Base-by-base conservation (phyloP, 306 rosid species). In the Trifolium repens region DNA sequence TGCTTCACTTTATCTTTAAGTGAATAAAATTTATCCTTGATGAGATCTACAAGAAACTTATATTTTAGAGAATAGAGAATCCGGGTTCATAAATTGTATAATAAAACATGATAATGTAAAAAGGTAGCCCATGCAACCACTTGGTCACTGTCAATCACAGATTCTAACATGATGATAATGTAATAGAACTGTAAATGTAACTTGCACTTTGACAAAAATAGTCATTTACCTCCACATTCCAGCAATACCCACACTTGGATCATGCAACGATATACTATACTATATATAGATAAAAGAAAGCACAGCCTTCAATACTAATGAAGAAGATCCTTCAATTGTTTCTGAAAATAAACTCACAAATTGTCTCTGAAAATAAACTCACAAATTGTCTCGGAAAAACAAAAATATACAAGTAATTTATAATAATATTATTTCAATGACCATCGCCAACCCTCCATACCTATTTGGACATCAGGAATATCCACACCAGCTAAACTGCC, bases 401-500 rank as follows among this genome's bases (percentile, higher is more conserved):
- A 72, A 79, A 77, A 82, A 85, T 84, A 84, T 83, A 89, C 94
- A 87, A 57, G 84, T 80, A 78, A 55, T 55, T 39, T 68, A 71
- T 68, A 71, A 80, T 73, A 78, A 61, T 74, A 61, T 83, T 84
- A 85, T 84, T 87, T 68, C 63, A 66, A 74, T 79, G 73, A 76
- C 81, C 84, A 78, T 46, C 14, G 70, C 66, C 67, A 74, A 82
- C 64, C 77, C 78, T 79, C 58, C 66, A 75, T 77, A 72, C 62
- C 85, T 84, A 81, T 59, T 72, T 78, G 53, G 73, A 70, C 81
- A 83, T 61, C 71, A 47, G 84, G 75, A 83, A 87, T 82, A 85
- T 78, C 90, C 86, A 88, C 80, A 69, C 87, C 80, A 76, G 73
- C 94, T 85, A 88, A 78, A 77, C 77, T 81, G 75, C 82, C 74